These are phyloP conservation scores for Leishmania aethiopica DNA, from an alignment of 208 protist species.

Conservation along the genomic window DNA sequence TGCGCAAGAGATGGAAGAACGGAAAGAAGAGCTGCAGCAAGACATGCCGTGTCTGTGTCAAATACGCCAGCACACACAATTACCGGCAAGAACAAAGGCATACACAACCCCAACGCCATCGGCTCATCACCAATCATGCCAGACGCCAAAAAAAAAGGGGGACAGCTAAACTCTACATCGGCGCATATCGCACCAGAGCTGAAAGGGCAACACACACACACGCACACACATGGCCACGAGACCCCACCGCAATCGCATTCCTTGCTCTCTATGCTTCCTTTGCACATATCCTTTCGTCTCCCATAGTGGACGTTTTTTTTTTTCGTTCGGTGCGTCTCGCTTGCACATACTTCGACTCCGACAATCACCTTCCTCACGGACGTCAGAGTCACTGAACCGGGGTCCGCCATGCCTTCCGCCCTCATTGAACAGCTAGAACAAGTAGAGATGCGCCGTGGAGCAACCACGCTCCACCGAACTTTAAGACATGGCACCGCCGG, in stretches of 20 bases:
- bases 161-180: conserved; percentile 5
- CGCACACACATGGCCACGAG: background rate
- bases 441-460: too few species aligned
- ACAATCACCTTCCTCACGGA: background rate
- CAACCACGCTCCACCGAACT: background rate
- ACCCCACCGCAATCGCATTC: background rate
- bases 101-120: background rate
- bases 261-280: background rate
- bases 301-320: background rate
- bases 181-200: background rate
- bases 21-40: background rate
- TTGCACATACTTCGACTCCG: background rate
- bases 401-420: background rate
- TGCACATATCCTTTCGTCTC: background rate
- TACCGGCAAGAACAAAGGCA: too few species aligned
- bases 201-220: background rate
- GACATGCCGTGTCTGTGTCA: background rate
- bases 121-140: too few species aligned
- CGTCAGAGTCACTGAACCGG: background rate
- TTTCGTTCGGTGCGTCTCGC: background rate
- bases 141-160: background rate
- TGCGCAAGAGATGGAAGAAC: background rate
- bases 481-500: background rate
- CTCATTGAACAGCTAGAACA: background rate
- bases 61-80: background rate